Percentiles rank a stretch among this genome's conserved stretches.
phyloP scores from a whole-genome alignment of 345 rosid genomes.

The Viola odorata region DNA sequence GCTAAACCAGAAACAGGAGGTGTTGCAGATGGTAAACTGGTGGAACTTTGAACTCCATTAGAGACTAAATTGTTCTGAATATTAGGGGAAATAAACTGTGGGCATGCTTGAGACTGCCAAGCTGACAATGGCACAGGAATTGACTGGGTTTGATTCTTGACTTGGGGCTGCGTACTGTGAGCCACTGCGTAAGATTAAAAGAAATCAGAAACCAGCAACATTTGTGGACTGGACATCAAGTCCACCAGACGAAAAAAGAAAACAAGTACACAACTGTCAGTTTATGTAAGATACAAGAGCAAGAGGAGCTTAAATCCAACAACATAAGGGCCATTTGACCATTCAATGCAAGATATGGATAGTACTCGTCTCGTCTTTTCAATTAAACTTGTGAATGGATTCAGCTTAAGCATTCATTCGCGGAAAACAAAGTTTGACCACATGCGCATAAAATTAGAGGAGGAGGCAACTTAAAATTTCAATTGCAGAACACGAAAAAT shows the following conservation, averaged over 20 bases:
- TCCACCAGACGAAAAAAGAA: conserved; percentile 9
- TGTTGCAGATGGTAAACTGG: conserved; percentile 56
- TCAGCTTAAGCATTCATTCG: no score
- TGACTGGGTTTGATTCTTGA: conserved; percentile 52
- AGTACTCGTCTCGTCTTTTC: no score
- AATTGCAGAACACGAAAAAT: neutral
- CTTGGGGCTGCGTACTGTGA: conserved; percentile 45
- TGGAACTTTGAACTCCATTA: conserved; percentile 54
- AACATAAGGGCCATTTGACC: no score
- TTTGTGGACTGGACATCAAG: neutral
- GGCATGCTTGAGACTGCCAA: conserved; percentile 70
- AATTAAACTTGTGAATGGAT: no score
- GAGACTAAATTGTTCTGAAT: conserved; percentile 59
- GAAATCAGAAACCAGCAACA: neutral
- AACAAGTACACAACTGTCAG: neutral
- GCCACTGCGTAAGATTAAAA: conserved; percentile 33
- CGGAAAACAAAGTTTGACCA: neutral
- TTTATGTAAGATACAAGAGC: no score
- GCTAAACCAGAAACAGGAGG: conserved; percentile 52
- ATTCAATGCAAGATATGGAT: no score
- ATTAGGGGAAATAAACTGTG: conserved; percentile 54
- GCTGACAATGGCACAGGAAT: conserved; percentile 46
- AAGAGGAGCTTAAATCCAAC: no score
- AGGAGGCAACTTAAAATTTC: neutral
- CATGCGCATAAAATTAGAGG: neutral